Evolutionary conservation across 73 alveolate species (phyloP).

Genomic region (Durusdinium trenchii): DNA sequence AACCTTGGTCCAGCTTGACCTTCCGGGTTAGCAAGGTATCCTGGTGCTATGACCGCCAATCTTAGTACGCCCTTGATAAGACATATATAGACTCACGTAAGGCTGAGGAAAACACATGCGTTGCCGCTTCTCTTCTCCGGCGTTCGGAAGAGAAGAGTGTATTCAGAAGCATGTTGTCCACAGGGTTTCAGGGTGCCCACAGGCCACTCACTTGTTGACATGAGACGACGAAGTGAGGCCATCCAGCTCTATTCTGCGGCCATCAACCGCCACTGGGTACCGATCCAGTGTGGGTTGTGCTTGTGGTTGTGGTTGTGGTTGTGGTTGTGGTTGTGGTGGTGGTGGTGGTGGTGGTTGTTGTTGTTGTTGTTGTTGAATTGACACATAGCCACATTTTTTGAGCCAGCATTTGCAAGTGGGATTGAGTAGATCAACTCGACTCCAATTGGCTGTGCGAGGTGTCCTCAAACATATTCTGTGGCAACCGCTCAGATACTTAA

Average conservation of each 20-base stretch:
- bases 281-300: not conserved
- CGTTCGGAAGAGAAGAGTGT: no score
- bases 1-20: not conserved
- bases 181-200: not conserved
- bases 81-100: no score
- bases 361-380: not conserved
- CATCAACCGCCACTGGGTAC: conserved; percentile 40
- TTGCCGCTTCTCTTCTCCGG: no score
- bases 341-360: no score
- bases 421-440: not conserved
- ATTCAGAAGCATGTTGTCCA: no score
- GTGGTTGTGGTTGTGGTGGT: no score
- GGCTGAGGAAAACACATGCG: no score
- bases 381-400: not conserved
- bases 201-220: not conserved
- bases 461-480: not conserved
- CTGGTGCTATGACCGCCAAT: no score
- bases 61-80: no score
- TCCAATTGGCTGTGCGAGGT: not conserved
- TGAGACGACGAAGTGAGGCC: not conserved
- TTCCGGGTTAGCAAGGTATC: not conserved
- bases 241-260: conserved; percentile 52
- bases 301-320: no score
- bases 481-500: not conserved
- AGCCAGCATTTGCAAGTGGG: not conserved